These are phyloP conservation scores for Grosmannia clavigera DNA, from an alignment of 2,329 filamentous ascomycete genomes.

Conservation along the genomic window DNA sequence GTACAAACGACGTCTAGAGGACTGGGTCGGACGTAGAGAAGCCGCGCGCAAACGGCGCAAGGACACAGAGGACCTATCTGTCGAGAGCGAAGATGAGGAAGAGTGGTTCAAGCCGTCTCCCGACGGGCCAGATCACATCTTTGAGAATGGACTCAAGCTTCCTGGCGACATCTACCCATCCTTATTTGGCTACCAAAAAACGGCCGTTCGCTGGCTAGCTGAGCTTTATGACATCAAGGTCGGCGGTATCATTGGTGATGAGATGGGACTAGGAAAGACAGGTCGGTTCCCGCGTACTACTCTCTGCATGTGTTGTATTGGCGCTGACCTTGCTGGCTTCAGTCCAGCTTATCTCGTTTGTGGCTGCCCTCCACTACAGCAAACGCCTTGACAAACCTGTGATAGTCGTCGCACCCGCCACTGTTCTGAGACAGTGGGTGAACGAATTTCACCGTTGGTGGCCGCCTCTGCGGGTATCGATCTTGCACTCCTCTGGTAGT, in stretches of 20 bases:
- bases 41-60: conserved; percentile 25
- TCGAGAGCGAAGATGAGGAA: conserved; percentile 30
- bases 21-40: conserved; percentile 53
- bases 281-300: conserved; percentile 12
- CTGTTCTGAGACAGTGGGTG: conserved; percentile 93
- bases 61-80: conserved; percentile 21
- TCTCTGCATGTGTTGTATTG: conserved; percentile 19
- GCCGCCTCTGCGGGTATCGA: conserved; percentile 94
- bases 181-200: conserved; percentile 94
- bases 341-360: conserved; percentile 57
- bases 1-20: conserved; percentile 62
- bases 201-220: conserved; percentile 89
- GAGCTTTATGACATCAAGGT: conserved; percentile 83
- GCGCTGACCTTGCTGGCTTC: conserved; percentile 45
- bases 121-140: conserved; percentile 59
- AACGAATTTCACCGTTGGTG: conserved; percentile 98
- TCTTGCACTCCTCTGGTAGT: conserved; percentile 87
- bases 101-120: conserved; percentile 86
- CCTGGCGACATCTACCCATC: conserved; percentile 90
- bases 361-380: conserved; percentile 87
- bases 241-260: conserved; percentile 89
- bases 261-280: conserved; percentile 98
- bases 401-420: conserved; percentile 86
- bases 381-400: conserved; percentile 72
- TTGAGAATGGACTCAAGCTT: conserved; percentile 65